Evolutionary conservation across 352 stramenopile genomes (phyloP).

Genomic region (Phytophthora sp.): DNA sequence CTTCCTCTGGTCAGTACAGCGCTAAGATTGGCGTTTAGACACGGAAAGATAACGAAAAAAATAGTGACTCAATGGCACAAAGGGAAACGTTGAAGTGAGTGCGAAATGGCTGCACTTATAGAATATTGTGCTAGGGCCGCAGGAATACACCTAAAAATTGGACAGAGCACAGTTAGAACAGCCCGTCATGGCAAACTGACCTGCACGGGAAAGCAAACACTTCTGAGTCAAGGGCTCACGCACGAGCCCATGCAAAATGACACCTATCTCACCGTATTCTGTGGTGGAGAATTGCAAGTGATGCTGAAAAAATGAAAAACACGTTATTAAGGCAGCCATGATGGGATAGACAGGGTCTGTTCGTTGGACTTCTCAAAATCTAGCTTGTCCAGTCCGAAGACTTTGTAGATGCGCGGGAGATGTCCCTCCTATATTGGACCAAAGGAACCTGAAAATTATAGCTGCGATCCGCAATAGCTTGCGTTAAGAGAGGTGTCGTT

Average conservation of each 20-base stretch:
- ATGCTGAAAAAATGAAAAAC: slow-evolving; percentile 27
- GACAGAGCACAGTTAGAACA: too few relatives aligned
- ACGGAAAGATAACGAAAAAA: too few relatives aligned
- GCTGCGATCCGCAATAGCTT: neutral
- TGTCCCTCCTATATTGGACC: neutral
- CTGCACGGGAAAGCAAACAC: too few relatives aligned
- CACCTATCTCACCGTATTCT: too few relatives aligned
- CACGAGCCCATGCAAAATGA: too few relatives aligned
- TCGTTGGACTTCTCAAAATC: slow-evolving; percentile 27
- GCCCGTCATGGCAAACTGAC: too few relatives aligned
- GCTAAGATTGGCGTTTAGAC: neutral
- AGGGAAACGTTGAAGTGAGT: too few relatives aligned
- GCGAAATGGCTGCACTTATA: slow-evolving; percentile 32
- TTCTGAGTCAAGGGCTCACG: too few relatives aligned
- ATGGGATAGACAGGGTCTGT: neutral
- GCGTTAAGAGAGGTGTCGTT: neutral
- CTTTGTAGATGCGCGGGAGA: too few relatives aligned
- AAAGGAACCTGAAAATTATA: neutral
- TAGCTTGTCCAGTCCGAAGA: slow-evolving; percentile 7
- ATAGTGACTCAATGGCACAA: too few relatives aligned
- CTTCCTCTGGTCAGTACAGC: slow-evolving; percentile 49
- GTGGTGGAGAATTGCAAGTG: slow-evolving; percentile 2
- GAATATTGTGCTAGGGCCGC: too few relatives aligned
- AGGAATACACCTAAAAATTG: too few relatives aligned
- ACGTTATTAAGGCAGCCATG: neutral